These are phyloP conservation scores for Colletotrichum scovillei DNA, from an alignment of 2,329 filamentous ascomycete genomes.

Conservation along the genomic window DNA sequence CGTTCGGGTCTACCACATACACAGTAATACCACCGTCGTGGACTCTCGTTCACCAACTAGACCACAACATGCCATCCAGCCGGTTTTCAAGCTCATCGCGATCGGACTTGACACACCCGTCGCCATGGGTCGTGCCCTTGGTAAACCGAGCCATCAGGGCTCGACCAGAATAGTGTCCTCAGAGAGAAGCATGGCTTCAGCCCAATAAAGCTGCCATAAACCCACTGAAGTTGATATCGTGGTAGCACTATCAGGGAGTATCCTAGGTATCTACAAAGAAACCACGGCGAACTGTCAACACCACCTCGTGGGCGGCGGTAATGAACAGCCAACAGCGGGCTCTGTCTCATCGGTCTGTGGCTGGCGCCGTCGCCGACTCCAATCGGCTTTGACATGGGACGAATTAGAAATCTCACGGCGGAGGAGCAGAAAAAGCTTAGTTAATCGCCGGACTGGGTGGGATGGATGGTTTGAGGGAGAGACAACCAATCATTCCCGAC, in stretches of 20 bases:
- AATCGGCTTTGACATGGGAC: conserved; percentile 17
- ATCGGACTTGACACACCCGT: background rate
- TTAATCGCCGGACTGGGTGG: conserved; percentile 20
- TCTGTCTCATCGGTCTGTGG: background rate
- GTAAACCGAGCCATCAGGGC: conserved; percentile 6
- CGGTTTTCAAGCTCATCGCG: background rate
- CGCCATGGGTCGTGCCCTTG: background rate
- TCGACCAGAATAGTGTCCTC: background rate
- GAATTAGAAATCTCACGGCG: conserved; percentile 32
- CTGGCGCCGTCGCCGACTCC: conserved; percentile 11
- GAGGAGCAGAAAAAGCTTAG: conserved; percentile 19
- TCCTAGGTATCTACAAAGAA: background rate
- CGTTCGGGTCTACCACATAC: background rate
- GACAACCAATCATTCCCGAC: background rate
- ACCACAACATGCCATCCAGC: background rate
- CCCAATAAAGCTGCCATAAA: background rate
- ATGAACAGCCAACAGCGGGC: background rate
- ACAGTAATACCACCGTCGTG: background rate
- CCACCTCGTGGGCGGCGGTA: background rate
- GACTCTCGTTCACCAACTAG: no score
- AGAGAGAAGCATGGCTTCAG: background rate
- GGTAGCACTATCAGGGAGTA: background rate
- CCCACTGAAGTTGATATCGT: conserved; percentile 1
- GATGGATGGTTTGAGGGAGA: conserved; percentile 1
- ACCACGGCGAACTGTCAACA: background rate